Evolutionary conservation across 176 grass and related monocot species (phyloP), one percentile per base, ranked within the genome.

Genomic region (Triticum timopheevii): DNA sequence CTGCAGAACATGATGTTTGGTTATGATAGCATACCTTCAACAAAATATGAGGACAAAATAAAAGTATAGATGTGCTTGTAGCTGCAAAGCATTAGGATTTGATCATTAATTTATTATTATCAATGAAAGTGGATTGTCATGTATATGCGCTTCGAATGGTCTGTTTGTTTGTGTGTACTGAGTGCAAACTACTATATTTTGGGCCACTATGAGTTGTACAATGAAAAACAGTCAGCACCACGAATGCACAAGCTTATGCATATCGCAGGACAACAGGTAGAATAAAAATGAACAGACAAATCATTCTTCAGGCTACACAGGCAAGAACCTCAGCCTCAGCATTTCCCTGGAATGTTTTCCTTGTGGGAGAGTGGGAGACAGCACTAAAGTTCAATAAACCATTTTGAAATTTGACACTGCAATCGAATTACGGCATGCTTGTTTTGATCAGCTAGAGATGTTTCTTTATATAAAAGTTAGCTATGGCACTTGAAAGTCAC

Each of bases 1-100:
- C 90, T 91, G 86, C 76, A 88, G 31, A 91, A 79, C 10, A 69
- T 22, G 8, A 68, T 52, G 7, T 59, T 59, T 56, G 9, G 24
- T 33, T 83, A 59, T 65, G 30, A 74, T 13, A 9, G 13, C 62
- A 85, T 33, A 65, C 54, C 24, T 74, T 89, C 35, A 84, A 45
- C 8, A 58, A 89, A 85, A 73, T 33, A 13, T 17, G 52, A 56
- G 6, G 10, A 72, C 0, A 0, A 52, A 30, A 69, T 20, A 81
- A 69, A 77, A 70, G 65, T 12, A 65, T 24, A 34, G 20, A 13
- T 12, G 36, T 24, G 82, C 3, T 72, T 78, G n/a, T 45, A 47
- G 15, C 79, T 83, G 33, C 30, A 75, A 35, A 67, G 15, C 3
- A 27, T 15, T 11, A 67, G 3, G 7, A 45, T 75, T 76, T 52